A percentile compares a stretch with the other conserved stretches of the same genome.
Conservation (phyloP, 164 flowering plant genomes). For the Malania oleifera region DNA sequence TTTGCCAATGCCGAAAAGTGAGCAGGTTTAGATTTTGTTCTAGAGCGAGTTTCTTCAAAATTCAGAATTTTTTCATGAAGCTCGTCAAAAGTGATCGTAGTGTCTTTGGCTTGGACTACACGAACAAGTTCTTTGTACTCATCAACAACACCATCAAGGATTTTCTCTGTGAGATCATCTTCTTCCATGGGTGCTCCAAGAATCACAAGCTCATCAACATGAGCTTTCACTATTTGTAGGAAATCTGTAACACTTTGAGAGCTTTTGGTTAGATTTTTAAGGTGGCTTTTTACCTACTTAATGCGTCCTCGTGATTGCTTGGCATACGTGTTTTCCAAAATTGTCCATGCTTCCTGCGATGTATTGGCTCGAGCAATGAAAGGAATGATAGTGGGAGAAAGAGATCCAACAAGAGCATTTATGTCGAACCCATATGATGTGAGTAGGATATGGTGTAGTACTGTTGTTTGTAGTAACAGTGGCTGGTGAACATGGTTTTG, state of each 20-base stretch:
- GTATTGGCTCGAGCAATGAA: neutral
- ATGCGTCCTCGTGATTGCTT: neutral
- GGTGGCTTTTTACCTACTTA: neutral
- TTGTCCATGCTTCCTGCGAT: neutral
- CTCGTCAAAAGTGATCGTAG: neutral
- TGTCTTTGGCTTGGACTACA: neutral
- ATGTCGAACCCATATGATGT: neutral
- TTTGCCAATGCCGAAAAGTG: too few species aligned
- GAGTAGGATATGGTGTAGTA: neutral
- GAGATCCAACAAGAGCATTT: neutral
- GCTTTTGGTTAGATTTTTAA: neutral
- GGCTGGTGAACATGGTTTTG: neutral
- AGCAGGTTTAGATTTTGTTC: too few species aligned
- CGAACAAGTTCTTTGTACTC: neutral
- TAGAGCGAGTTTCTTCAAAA: neutral
- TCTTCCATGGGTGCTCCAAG: neutral
- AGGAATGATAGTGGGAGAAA: neutral
- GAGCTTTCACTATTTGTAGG: too few species aligned
- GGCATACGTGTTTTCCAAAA: neutral
- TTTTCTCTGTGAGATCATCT: neutral
- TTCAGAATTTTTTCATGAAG: conserved; percentile 1
- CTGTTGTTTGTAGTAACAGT: neutral
- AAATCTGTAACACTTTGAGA: neutral
- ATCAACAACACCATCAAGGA: neutral
- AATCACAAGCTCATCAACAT: conserved; percentile 1